phyloP scores from a whole-genome alignment of 805 yeast species.

The Monosporozyma solicola region DNA sequence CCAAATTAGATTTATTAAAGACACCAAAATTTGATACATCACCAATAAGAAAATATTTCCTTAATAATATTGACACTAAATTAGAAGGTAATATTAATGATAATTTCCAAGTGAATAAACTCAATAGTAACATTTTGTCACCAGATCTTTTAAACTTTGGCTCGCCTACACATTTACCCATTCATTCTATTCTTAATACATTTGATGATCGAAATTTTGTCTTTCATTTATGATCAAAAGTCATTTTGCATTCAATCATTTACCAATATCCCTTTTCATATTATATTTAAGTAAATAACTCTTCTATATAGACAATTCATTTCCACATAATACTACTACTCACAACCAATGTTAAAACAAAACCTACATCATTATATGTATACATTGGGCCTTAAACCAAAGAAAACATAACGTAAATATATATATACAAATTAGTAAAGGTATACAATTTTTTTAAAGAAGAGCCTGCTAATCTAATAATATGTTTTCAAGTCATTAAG shows the following conservation, averaged over 20 bases:
- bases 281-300: not conserved
- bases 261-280: not conserved
- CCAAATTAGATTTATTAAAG: constrained; percentile 8
- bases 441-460: too few species aligned
- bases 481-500: too few species aligned
- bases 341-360: not conserved
- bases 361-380: not conserved
- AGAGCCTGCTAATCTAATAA: too few species aligned
- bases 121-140: not conserved
- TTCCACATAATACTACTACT: not conserved
- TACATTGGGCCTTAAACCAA: not conserved
- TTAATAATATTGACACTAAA: not conserved
- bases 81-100: not conserved
- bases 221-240: not conserved
- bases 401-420: not conserved
- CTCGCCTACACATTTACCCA: not conserved
- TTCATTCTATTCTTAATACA: not conserved
- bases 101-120: not conserved
- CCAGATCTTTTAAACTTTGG: not conserved
- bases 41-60: constrained; percentile 2
- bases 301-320: not conserved
- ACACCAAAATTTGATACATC: constrained; percentile 8
- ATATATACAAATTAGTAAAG: too few species aligned
- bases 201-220: not conserved
- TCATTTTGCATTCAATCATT: not conserved